Evolutionary conservation across 768 basidiomycete species (phyloP).

Genomic region (Boletus rubropictus): DNA sequence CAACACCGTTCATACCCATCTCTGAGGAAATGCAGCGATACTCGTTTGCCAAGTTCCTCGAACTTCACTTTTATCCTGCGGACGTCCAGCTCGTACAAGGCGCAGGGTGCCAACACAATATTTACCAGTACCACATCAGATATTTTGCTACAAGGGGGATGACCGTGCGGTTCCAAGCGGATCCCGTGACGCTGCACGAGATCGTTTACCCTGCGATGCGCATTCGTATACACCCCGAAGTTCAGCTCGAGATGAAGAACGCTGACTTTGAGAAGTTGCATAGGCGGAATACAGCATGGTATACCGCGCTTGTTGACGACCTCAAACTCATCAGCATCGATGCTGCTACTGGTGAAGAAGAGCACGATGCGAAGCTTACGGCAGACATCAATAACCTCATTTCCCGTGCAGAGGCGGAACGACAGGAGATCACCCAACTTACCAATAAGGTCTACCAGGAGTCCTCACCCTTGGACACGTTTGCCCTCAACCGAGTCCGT

Average conservation of each 20-base stretch:
- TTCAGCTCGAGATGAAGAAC: constrained; percentile 86
- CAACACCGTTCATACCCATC: constrained; percentile 82
- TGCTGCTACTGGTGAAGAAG: constrained; percentile 72
- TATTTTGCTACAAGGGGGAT: constrained; percentile 82
- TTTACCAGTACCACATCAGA: constrained; percentile 86
- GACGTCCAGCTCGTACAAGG: constrained; percentile 80
- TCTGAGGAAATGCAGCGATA: constrained; percentile 90
- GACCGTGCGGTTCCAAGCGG: constrained; percentile 85
- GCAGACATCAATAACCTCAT: constrained; percentile 64
- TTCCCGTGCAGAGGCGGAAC: constrained; percentile 66
- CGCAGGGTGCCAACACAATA: constrained; percentile 90
- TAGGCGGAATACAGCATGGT: constrained; percentile 67
- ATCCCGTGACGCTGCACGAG: constrained; percentile 77
- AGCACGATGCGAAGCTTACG: constrained; percentile 57
- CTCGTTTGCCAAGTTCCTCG: constrained; percentile 94
- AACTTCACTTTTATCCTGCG: constrained; percentile 92
- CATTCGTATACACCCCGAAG: constrained; percentile 81
- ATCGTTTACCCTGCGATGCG: constrained; percentile 84
- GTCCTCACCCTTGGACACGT: constrained; percentile 75
- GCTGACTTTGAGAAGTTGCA: constrained; percentile 78
- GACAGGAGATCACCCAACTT: constrained; percentile 61
- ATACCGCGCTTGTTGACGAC: constrained; percentile 68
- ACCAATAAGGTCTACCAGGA: constrained; percentile 80
- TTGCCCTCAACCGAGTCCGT: constrained; percentile 81
- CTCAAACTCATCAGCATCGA: constrained; percentile 73